Conservation (phyloP, 805 yeast genomes). For the Pichia nanzhaoensis region DNA sequence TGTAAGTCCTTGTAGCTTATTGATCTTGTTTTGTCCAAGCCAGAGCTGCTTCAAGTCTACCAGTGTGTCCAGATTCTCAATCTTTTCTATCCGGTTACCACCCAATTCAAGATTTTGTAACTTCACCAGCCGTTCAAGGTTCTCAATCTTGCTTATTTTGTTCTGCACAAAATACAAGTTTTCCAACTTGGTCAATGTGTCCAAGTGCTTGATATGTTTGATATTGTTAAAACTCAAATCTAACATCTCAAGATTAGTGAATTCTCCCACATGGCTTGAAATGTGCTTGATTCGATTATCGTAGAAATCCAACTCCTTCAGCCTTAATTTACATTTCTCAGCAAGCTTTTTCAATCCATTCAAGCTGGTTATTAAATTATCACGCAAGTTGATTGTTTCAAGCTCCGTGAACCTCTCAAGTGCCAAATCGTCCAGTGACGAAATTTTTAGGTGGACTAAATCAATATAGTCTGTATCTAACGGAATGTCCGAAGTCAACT, state of each 20-base stretch:
- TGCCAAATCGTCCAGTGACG: constrained; percentile 54
- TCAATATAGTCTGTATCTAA: constrained; percentile 57
- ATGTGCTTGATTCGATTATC: constrained; percentile 90
- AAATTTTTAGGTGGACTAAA: constrained; percentile 62
- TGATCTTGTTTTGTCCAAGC: constrained; percentile 85
- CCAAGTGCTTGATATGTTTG: constrained; percentile 75
- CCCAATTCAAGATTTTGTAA: constrained; percentile 80
- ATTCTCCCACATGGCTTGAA: constrained; percentile 57
- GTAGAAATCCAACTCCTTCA: constrained; percentile 81
- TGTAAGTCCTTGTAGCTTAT: constrained; percentile 54
- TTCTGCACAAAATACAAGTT: constrained; percentile 85
- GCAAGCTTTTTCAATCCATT: constrained; percentile 55
- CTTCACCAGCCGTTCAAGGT: constrained; percentile 47
- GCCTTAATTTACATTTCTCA: constrained; percentile 35
- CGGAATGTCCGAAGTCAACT: constrained; percentile 49
- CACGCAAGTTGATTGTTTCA: constrained; percentile 66
- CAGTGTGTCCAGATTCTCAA: constrained; percentile 53
- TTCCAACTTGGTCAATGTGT: constrained; percentile 51
- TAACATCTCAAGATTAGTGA: constrained; percentile 48
- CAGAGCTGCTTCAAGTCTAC: constrained; percentile 66
- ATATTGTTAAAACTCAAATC: constrained; percentile 90
- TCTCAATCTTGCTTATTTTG: constrained; percentile 65
- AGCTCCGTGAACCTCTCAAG: constrained; percentile 51
- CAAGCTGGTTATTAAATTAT: constrained; percentile 72
- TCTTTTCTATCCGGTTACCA: constrained; percentile 65